Conservation (phyloP, 2,329 filamentous ascomycete genomes). For the Fusarium palustre region DNA sequence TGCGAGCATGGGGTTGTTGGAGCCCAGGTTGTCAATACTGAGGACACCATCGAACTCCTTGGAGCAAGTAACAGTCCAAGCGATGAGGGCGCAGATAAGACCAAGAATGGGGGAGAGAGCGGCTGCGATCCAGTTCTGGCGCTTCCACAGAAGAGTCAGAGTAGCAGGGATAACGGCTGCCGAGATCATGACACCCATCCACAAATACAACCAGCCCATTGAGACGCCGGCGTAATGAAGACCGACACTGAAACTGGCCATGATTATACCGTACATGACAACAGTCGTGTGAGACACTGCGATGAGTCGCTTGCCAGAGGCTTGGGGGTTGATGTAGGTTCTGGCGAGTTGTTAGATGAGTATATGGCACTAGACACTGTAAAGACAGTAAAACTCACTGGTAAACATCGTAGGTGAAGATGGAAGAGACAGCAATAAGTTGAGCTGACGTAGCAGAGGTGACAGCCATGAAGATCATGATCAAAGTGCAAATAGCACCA, state of each 20-base stretch:
- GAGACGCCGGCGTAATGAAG: constrained; percentile 79
- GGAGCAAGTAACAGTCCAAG: constrained; percentile 78
- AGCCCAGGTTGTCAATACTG: constrained; percentile 79
- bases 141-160: constrained; percentile 82
- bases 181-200: constrained; percentile 93
- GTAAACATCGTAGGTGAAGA: constrained; percentile 60
- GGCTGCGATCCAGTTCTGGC: constrained; percentile 80
- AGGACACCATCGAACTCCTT: constrained; percentile 76
- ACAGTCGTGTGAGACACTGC: constrained; percentile 82
- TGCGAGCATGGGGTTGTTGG: constrained; percentile 87
- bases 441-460: constrained; percentile 86
- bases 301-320: constrained; percentile 80
- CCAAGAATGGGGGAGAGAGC: constrained; percentile 75
- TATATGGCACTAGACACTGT: accelerated
- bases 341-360: neutral
- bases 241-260: constrained; percentile 82
- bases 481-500: constrained; percentile 41
- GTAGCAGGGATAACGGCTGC: constrained; percentile 86
- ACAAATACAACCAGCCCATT: constrained; percentile 89
- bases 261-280: constrained; percentile 76
- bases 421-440: constrained; percentile 87
- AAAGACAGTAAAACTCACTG: neutral
- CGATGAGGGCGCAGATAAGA: constrained; percentile 72
- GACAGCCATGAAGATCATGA: constrained; percentile 67
- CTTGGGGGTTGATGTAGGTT: constrained; percentile 73